These are phyloP conservation scores for Phytophthora litchii DNA, from an alignment of 352 stramenopile genomes.

Conservation along the genomic window DNA sequence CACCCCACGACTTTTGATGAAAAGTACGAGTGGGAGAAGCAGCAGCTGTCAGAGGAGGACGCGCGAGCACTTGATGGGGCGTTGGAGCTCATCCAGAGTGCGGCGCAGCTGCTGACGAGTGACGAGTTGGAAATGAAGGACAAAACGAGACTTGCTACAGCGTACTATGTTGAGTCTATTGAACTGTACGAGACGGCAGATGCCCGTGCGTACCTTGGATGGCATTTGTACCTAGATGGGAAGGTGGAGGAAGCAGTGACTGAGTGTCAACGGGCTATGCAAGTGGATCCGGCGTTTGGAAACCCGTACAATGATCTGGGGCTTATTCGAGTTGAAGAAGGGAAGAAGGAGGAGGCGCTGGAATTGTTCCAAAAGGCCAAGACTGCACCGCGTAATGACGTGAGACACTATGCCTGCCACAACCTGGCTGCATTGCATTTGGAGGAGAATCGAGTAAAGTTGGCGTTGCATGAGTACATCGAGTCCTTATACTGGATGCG, in stretches of 20 bases:
- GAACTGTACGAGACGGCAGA: conserved; percentile 71
- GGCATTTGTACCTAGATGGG: conserved; percentile 69
- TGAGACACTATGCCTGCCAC: conserved; percentile 69
- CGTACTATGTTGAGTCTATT: conserved; percentile 74
- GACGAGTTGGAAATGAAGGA: conserved; percentile 48
- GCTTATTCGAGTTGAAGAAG: conserved; percentile 66
- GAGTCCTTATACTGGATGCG: conserved; percentile 76
- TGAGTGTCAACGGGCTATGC: conserved; percentile 68
- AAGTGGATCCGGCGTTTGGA: conserved; percentile 69
- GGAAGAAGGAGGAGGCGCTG: conserved; percentile 57
- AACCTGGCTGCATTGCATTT: conserved; percentile 72
- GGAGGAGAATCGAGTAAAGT: conserved; percentile 67
- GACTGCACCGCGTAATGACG: conserved; percentile 59
- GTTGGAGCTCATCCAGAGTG: conserved; percentile 64
- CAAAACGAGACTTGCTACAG: conserved; percentile 62
- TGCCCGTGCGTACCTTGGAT: conserved; percentile 69
- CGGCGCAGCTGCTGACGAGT: conserved; percentile 49
- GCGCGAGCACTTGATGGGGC: conserved; percentile 45
- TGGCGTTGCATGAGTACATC: conserved; percentile 77
- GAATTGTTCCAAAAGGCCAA: conserved; percentile 73
- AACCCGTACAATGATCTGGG: conserved; percentile 81
- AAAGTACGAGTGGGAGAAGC: conserved; percentile 57
- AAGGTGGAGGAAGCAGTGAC: conserved; percentile 54
- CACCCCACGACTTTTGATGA: conserved; percentile 48
- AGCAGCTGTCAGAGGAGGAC: conserved; percentile 23